Evolutionary conservation across 208 protist genomes (phyloP).

Genomic region (Acanthamoeba triangularis): DNA sequence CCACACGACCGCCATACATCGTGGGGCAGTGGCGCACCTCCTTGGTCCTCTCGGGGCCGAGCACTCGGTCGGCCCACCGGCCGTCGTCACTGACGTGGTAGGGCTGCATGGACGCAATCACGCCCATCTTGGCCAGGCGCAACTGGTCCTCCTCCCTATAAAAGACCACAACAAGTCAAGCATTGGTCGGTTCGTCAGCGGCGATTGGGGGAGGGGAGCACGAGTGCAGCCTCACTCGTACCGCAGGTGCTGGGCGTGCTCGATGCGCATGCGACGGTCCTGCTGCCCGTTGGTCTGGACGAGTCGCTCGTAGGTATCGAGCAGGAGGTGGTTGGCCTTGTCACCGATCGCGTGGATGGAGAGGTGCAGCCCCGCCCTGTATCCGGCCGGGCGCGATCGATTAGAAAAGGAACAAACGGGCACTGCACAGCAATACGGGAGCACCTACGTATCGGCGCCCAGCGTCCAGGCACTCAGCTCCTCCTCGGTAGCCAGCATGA

Average conservation of each 20-base stretch:
- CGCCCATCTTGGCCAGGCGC: not conserved
- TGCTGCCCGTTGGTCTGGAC: conserved; percentile 12
- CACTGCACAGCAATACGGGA: not conserved
- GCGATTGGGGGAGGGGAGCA: no score
- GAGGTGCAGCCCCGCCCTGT: conserved; percentile 38
- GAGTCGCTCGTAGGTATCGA: conserved; percentile 22
- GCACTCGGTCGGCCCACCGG: conserved; percentile 2
- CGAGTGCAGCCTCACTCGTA: not conserved
- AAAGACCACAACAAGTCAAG: not conserved
- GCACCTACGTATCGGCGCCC: conserved; percentile 18
- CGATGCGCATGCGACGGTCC: conserved; percentile 58
- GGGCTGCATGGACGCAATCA: conserved; percentile 75
- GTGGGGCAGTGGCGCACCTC: not conserved
- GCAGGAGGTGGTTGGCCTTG: conserved; percentile 53
- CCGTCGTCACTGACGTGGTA: conserved; percentile 71
- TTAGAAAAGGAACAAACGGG: not conserved
- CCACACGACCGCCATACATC: no score
- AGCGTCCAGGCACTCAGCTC: conserved; percentile 32
- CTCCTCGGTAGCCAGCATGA: conserved; percentile 25
- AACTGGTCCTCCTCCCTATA: not conserved
- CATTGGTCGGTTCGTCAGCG: no score
- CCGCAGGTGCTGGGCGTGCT: conserved; percentile 58
- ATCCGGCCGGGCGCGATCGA: not conserved
- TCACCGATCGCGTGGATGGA: conserved; percentile 78
- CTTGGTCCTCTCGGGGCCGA: not conserved